Evolutionary conservation across 2,329 filamentous ascomycete species (phyloP), one percentile per base, ranked within the genome.

Genomic region (Colletotrichum chrysophilum): DNA sequence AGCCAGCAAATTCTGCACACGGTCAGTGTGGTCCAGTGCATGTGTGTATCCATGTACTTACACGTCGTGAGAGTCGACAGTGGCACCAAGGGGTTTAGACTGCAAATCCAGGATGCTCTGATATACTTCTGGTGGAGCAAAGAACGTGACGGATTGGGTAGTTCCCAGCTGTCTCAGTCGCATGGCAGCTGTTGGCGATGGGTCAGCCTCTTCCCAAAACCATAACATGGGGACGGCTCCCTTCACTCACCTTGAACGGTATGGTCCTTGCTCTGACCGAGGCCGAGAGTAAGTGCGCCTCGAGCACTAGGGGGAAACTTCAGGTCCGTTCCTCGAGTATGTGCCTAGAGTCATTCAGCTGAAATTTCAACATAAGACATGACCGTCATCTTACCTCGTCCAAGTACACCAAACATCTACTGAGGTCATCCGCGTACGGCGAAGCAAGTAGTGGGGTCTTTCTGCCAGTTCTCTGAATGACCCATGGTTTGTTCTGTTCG

Each of bases 251-350:
- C 89, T 87, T 94, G 91, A 0, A 92, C 90, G 0, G 89, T 88
- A 10, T 90, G 87, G 71, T 93, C 92, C 74, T 93, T 93, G 0
- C 89, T 92, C 69, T 91, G 88, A 2, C 88, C 86, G 0, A 90
- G 84, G 0, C 89, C 89, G 0, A 93, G 81, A 0, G 91, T 93
- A 2, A 93, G 78, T 0, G 90, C 91, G 0, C 88, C 91, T 2
- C 71, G 77, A 1, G 89, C 87, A 2, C 79, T 1, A 0, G 79
- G 30, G 0, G 90, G 91, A 2, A 93, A 82, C 74, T 89, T 90
- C 2, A 93, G 81, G 76, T 93, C 91, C 0, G 89, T 92, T 0
- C 92, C 92, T 3, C 92, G 84, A 0, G 91, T 92, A 65, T 93
- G 91, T 0, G 89, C 90, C 78, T 81, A 52, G n/a, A 52, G 43